Conservation (phyloP, 768 basidiomycete genomes). For the Chalciporus chontae region DNA sequence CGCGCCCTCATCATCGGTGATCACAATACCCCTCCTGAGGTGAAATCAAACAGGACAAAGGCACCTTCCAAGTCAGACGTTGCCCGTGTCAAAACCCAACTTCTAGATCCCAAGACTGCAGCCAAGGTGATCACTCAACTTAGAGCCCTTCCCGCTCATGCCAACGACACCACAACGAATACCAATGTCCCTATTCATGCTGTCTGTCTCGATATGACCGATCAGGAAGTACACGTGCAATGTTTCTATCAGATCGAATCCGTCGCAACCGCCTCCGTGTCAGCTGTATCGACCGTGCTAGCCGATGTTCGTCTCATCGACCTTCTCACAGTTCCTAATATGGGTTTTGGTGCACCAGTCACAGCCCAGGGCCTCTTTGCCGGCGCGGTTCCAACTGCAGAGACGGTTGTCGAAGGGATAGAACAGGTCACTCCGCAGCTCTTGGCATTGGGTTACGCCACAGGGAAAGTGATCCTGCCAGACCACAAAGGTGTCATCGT, state of each 20-base stretch:
- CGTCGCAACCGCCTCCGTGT: slow-evolving; percentile 47
- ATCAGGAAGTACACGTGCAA: slow-evolving; percentile 57
- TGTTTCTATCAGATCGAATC: slow-evolving; percentile 54
- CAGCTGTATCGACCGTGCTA: slow-evolving; percentile 48
- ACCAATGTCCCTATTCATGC: slow-evolving; percentile 62
- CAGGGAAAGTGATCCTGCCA: slow-evolving; percentile 59
- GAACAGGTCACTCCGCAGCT: slow-evolving; percentile 72
- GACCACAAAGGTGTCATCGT: slow-evolving; percentile 70
- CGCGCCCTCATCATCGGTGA: slow-evolving; percentile 69
- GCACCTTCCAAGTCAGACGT: slow-evolving; percentile 49
- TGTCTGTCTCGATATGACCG: slow-evolving; percentile 64
- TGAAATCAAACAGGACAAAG: slow-evolving; percentile 38
- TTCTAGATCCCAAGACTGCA: slow-evolving; percentile 63
- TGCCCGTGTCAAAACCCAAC: slow-evolving; percentile 62
- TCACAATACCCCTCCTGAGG: slow-evolving; percentile 24
- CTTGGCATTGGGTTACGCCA: slow-evolving; percentile 75
- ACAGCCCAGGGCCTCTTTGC: slow-evolving; percentile 63
- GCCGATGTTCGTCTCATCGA: slow-evolving; percentile 60
- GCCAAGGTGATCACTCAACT: slow-evolving; percentile 72
- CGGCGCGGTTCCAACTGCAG: slow-evolving; percentile 73
- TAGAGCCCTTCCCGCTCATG: slow-evolving; percentile 46
- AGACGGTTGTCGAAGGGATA: slow-evolving; percentile 65
- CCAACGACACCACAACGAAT: slow-evolving; percentile 7
- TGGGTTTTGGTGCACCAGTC: slow-evolving; percentile 76
- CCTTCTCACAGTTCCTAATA: slow-evolving; percentile 55